A percentile compares a stretch with the other conserved stretches of the same genome.
phyloP scores from a whole-genome alignment of 208 protist species.

The Leptomonas seymouri region DNA sequence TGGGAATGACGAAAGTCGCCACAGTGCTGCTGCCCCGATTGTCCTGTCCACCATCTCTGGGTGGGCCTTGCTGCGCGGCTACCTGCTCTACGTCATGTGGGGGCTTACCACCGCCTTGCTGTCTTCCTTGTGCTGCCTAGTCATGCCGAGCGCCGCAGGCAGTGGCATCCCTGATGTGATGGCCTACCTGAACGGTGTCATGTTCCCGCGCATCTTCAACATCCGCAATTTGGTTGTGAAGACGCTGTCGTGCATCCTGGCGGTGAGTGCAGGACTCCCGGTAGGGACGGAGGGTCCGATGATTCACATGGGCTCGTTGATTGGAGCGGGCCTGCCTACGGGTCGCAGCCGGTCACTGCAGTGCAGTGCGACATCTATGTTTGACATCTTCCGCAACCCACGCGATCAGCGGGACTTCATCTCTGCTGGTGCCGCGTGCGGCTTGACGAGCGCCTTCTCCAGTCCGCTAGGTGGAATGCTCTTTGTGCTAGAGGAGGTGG shows the following conservation, averaged over 20 bases:
- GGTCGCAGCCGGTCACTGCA: constrained; percentile 65
- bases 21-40: constrained; percentile 5
- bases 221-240: constrained; percentile 82
- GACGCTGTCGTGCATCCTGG: constrained; percentile 69
- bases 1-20: not conserved
- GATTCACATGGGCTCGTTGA: constrained; percentile 92
- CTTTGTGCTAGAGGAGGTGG: constrained; percentile 92
- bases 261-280: constrained; percentile 78
- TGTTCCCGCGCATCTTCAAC: constrained; percentile 85
- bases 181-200: constrained; percentile 89
- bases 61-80: constrained; percentile 36
- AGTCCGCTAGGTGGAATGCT: constrained; percentile 91
- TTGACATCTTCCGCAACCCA: constrained; percentile 69
- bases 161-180: constrained; percentile 88
- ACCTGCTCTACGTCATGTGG: constrained; percentile 44
- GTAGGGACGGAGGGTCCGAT: constrained; percentile 93
- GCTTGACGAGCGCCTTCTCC: constrained; percentile 91
- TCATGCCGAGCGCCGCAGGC: constrained; percentile 72
- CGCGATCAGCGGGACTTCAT: constrained; percentile 91
- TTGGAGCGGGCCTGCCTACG: constrained; percentile 84
- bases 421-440: constrained; percentile 84
- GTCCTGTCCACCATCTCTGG: constrained; percentile 30
- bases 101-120: constrained; percentile 42
- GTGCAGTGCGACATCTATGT: constrained; percentile 56
- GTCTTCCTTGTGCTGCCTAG: constrained; percentile 76